Evolutionary conservation across 1,284 basidiomycete species (phyloP).

Genomic region (Ganoderma multipileum): DNA sequence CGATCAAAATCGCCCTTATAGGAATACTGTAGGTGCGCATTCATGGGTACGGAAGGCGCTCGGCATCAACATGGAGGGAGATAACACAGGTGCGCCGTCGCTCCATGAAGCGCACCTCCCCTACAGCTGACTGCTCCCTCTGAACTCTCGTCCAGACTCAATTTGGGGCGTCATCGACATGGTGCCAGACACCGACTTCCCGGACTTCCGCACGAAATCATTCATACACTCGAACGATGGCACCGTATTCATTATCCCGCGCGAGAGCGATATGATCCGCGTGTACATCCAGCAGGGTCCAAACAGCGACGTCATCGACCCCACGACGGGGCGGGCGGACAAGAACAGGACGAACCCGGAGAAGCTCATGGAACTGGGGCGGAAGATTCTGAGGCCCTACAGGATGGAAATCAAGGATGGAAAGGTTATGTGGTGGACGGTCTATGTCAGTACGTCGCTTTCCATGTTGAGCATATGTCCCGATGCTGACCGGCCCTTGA

Average conservation of each 20-base stretch:
- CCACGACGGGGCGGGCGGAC: slow-evolving; percentile 63
- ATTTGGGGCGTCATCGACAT: slow-evolving; percentile 85
- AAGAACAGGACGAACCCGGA: slow-evolving; percentile 65
- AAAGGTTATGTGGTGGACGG: slow-evolving; percentile 82
- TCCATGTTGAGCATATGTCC: background rate
- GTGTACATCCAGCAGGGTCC: slow-evolving; percentile 83
- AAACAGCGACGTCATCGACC: slow-evolving; percentile 54
- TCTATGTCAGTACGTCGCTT: slow-evolving; percentile 60
- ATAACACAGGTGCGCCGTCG: slow-evolving; percentile 60
- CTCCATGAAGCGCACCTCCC: background rate
- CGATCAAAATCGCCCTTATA: background rate
- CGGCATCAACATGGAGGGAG: slow-evolving; percentile 79
- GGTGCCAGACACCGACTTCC: slow-evolving; percentile 76
- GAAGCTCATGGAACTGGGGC: slow-evolving; percentile 69
- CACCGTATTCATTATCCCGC: slow-evolving; percentile 76
- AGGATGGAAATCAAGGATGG: slow-evolving; percentile 58
- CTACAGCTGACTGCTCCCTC: background rate
- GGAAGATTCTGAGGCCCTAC: slow-evolving; percentile 74
- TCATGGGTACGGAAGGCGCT: slow-evolving; percentile 80
- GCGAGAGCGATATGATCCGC: slow-evolving; percentile 74
- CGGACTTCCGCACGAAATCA: slow-evolving; percentile 78
- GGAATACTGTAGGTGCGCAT: slow-evolving; percentile 66
- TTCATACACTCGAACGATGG: slow-evolving; percentile 66
- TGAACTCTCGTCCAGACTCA: slow-evolving; percentile 51
- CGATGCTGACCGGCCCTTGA: background rate